These are phyloP conservation scores for Ceratobasidium sp. DNA, from an alignment of 1,284 basidiomycete genomes.

Conservation along the genomic window DNA sequence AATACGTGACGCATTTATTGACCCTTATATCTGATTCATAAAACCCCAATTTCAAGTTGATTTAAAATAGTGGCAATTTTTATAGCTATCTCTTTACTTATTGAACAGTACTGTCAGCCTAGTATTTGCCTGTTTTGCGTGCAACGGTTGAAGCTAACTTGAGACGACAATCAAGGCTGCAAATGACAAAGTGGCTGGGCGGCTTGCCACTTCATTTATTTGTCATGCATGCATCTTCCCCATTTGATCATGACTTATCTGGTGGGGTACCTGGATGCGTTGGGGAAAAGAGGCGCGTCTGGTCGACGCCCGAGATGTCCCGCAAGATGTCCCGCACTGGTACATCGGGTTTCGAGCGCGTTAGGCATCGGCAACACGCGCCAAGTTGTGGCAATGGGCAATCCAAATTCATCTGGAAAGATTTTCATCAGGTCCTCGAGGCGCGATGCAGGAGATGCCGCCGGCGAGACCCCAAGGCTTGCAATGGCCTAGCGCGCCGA, in stretches of 20 bases:
- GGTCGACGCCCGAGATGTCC: conserved; percentile 5
- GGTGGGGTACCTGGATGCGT: not conserved
- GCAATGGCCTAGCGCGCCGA: not conserved
- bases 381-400: conserved; percentile 25
- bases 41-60: too few relatives aligned
- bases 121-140: not conserved
- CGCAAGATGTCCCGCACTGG: not conserved
- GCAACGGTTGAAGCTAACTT: not conserved
- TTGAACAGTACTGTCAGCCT: not conserved
- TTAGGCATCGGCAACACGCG: not conserved
- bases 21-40: too few relatives aligned
- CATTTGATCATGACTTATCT: not conserved
- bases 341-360: not conserved
- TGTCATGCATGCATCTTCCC: not conserved
- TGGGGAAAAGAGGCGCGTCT: conserved; percentile 1
- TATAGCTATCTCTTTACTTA: too few relatives aligned
- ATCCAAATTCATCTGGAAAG: not conserved
- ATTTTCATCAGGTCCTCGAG: conserved; percentile 36
- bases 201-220: not conserved
- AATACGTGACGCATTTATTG: too few relatives aligned
- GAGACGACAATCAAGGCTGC: not conserved
- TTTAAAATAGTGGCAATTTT: too few relatives aligned
- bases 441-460: conserved; percentile 26
- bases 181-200: not conserved
- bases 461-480: conserved; percentile 8